These are phyloP conservation scores for Pestalotiopsis sp. DNA, from an alignment of 2,329 filamentous ascomycete genomes.

Conservation along the genomic window DNA sequence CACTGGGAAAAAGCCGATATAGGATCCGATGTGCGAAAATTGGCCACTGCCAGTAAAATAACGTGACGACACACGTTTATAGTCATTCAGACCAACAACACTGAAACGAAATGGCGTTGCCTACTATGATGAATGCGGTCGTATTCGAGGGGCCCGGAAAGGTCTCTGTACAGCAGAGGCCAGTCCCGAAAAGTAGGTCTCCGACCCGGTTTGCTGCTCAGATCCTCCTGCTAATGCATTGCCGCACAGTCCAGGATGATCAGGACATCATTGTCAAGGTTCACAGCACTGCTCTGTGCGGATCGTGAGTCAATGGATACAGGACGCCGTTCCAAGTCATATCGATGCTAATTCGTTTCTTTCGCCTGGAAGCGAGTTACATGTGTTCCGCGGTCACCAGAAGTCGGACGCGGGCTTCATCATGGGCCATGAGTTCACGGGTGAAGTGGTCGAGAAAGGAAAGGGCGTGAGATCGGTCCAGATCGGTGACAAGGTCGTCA, in stretches of 20 bases:
- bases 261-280: slow-evolving; percentile 84
- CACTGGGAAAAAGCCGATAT: background rate
- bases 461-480: slow-evolving; percentile 66
- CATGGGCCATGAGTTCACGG: slow-evolving; percentile 87
- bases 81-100: slow-evolving; percentile 25
- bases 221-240: slow-evolving; percentile 14
- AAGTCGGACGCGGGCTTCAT: slow-evolving; percentile 63
- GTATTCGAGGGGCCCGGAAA: slow-evolving; percentile 80
- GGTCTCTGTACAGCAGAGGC: slow-evolving; percentile 75
- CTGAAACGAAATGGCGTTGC: slow-evolving; percentile 26
- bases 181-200: slow-evolving; percentile 62
- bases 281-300: slow-evolving; percentile 80
- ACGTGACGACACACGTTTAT: background rate
- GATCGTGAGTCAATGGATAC: slow-evolving; percentile 62
- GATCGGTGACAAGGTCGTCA: slow-evolving; percentile 76
- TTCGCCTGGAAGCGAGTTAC: slow-evolving; percentile 64
- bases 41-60: background rate
- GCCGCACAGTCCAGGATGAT: slow-evolving; percentile 58
- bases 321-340: no score
- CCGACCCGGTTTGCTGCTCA: background rate
- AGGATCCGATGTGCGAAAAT: background rate
- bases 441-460: slow-evolving; percentile 69
- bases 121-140: slow-evolving; percentile 77
- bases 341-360: background rate
- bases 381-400: slow-evolving; percentile 83